Conservation (phyloP, 23 red algal genomes). For the Cyanidioschyzon merolae region DNA sequence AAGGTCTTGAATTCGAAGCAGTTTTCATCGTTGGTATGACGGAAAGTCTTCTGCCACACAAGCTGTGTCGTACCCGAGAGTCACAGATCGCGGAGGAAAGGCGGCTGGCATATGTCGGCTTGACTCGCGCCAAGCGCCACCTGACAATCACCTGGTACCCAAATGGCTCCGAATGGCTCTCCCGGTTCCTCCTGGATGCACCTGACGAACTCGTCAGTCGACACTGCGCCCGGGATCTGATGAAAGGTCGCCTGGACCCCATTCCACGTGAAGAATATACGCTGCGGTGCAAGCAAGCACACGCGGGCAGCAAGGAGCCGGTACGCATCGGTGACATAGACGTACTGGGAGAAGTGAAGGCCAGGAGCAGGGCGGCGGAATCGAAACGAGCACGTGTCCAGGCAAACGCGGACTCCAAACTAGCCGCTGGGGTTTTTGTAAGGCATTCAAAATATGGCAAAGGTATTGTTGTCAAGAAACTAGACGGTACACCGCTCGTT, state of each 20-base stretch:
- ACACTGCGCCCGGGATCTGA: background rate
- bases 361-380: too few species aligned
- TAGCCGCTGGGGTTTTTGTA: background rate
- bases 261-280: background rate
- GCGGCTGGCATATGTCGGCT: slow-evolving; percentile 58
- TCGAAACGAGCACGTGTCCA: background rate
- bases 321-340: background rate
- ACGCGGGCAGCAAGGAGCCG: background rate
- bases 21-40: slow-evolving; percentile 53
- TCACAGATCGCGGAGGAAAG: slow-evolving; percentile 51
- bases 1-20: slow-evolving; percentile 63
- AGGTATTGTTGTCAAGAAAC: background rate
- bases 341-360: background rate
- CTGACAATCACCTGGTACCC: slow-evolving; percentile 5
- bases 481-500: background rate
- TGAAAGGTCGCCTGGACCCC: background rate
- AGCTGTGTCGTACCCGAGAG: background rate
- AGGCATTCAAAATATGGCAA: background rate
- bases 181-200: background rate
- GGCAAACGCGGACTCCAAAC: too few species aligned
- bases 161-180: background rate
- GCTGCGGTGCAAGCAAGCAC: background rate
- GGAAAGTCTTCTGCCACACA: slow-evolving; percentile 42
- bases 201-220: background rate
- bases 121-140: slow-evolving; percentile 42